These are phyloP conservation scores for Aspergillus pseudoterreus DNA, from an alignment of 2,329 filamentous ascomycete genomes.

Conservation along the genomic window DNA sequence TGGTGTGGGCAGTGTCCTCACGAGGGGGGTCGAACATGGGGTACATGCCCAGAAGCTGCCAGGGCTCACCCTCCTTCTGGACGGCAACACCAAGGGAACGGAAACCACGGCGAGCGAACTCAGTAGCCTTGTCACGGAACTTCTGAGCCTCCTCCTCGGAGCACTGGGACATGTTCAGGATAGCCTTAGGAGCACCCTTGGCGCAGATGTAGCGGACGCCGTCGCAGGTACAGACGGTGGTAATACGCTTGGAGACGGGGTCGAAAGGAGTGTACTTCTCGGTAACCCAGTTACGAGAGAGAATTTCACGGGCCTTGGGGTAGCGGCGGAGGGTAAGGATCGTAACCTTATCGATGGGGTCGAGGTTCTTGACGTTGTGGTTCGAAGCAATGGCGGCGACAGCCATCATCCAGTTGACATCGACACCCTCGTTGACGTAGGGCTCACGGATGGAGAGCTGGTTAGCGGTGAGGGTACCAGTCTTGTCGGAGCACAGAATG, in stretches of 20 bases:
- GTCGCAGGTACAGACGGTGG: slow-evolving; percentile 64
- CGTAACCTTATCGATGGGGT: slow-evolving; percentile 76
- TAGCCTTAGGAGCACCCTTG: slow-evolving; percentile 74
- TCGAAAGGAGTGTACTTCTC: slow-evolving; percentile 71
- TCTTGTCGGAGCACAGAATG: slow-evolving; percentile 79
- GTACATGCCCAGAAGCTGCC: slow-evolving; percentile 71
- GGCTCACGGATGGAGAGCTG: slow-evolving; percentile 74
- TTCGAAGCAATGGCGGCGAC: slow-evolving; percentile 73
- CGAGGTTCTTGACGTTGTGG: slow-evolving; percentile 74
- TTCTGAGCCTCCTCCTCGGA: slow-evolving; percentile 60
- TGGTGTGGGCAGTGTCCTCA: slow-evolving; percentile 75
- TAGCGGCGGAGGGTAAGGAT: slow-evolving; percentile 72
- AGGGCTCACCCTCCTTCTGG: slow-evolving; percentile 71
- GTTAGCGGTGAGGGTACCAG: slow-evolving; percentile 60
- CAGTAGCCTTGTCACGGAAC: slow-evolving; percentile 69
- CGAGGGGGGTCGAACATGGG: slow-evolving; percentile 78
- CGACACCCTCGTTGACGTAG: slow-evolving; percentile 70
- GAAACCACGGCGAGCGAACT: slow-evolving; percentile 77
- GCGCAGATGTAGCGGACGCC: slow-evolving; percentile 69
- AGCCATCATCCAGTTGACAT: slow-evolving; percentile 83
- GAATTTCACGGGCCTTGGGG: slow-evolving; percentile 72
- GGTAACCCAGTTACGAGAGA: slow-evolving; percentile 70
- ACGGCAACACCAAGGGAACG: slow-evolving; percentile 74
- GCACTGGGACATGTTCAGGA: slow-evolving; percentile 66
- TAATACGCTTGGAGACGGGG: slow-evolving; percentile 76